Evolutionary conservation across 2,329 filamentous ascomycete species (phyloP), one percentile per base, ranked within the genome.

Genomic region (Arthrocladium fulminans): DNA sequence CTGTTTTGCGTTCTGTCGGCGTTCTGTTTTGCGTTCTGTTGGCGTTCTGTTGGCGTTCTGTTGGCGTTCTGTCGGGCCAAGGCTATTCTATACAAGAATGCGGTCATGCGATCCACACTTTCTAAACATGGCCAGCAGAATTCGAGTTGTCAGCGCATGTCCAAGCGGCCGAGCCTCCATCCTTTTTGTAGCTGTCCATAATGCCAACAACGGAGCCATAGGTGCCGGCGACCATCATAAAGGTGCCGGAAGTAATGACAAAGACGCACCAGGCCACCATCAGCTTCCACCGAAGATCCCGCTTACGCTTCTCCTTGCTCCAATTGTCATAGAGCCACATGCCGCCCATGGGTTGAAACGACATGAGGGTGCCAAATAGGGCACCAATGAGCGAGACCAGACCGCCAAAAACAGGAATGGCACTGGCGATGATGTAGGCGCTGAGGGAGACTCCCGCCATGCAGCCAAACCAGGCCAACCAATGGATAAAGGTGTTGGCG

Each of bases 351-450:
- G 76, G 58, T 1, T 63, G 63, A 17, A 77, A 65, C 1, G 68
- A 71, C 42, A 78, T 53, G 0, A 73, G 73, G 24, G 74, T 79
- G 15, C 75, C 78, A 51, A 85, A 84, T 1, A 84, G 63, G 1
- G 80, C 73, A 24, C 70, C 73, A 57, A 86, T 77, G 29, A 86
- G 65, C 3, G 76, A 77, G n/a, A 87, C 67, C 6, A 87, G 67
- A 41, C 79, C 73, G 59, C 77, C 79, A 67, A 87, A 88, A 41
- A 80, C 76, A 0, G 84, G 84, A 4, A 87, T 81, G 0, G 79
- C 77, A 59, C 83, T 76, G 4, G 83, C 80, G 51, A 88, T 80
- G 50, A 86, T 63, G 72, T 80, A 84, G 2, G 80, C 78, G 3
- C 83, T 47, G 3, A 77, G 55, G 77, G 81, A 86, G 13, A 79